Conservation (phyloP, 495 filamentous ascomycete species). For the Neurospora sp. region DNA sequence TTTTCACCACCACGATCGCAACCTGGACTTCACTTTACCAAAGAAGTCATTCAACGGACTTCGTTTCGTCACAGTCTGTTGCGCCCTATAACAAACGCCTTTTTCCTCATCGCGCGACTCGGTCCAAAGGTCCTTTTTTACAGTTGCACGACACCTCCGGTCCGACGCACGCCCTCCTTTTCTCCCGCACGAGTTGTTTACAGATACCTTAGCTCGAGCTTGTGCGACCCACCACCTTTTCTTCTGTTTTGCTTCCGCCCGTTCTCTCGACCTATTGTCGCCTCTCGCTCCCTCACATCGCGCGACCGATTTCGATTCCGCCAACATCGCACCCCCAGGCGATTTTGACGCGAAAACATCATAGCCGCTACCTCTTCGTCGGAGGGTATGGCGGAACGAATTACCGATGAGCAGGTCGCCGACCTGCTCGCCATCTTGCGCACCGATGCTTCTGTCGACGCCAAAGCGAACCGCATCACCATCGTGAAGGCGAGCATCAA, state of each 20-base stretch:
- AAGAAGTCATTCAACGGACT: neutral
- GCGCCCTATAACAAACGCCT: neutral
- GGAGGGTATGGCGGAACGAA: conserved; percentile 40
- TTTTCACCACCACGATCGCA: neutral
- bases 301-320: neutral
- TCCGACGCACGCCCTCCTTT: neutral
- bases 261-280: neutral
- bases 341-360: conserved; percentile 14
- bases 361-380: conserved; percentile 9
- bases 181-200: neutral
- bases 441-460: conserved; percentile 59
- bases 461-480: conserved; percentile 60
- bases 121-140: conserved; percentile 2
- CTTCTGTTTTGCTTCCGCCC: neutral
- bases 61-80: neutral
- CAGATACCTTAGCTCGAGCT: neutral
- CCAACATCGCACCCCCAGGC: neutral
- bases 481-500: conserved; percentile 78
- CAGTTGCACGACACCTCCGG: conserved; percentile 2
- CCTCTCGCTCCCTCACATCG: neutral
- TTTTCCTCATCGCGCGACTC: neutral
- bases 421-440: conserved; percentile 58
- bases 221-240: neutral
- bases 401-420: conserved; percentile 52
- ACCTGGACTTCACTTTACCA: neutral